Evolutionary conservation across 192 early-diverging fungal genomes (phyloP).

Genomic region (Coemansia erecta): DNA sequence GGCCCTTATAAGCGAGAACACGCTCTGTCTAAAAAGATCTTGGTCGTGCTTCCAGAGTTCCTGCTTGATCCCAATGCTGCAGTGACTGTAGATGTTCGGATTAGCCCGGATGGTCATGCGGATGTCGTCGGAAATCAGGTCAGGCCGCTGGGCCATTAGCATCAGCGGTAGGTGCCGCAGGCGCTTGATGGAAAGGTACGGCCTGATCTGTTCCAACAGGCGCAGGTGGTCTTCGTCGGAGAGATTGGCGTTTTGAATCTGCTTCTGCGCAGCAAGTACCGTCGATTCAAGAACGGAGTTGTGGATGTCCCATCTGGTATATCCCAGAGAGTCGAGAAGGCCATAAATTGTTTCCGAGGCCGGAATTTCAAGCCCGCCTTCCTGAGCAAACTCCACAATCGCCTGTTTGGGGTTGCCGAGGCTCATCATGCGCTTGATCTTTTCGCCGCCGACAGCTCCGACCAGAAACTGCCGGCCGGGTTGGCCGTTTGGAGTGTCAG

Average conservation of each 20-base stretch:
- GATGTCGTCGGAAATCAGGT: constrained; percentile 25
- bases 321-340: constrained; percentile 36
- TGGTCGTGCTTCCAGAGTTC: constrained; percentile 33
- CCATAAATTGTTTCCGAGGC: constrained; percentile 34
- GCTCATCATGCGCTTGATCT: constrained; percentile 43
- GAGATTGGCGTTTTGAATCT: constrained; percentile 23
- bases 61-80: constrained; percentile 32
- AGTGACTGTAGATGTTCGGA: constrained; percentile 22
- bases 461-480: constrained; percentile 14
- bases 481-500: not conserved
- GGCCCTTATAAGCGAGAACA: constrained; percentile 25
- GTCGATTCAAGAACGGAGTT: constrained; percentile 22
- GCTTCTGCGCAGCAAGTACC: constrained; percentile 17
- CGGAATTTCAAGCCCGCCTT: constrained; percentile 31
- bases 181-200: constrained; percentile 22
- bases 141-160: constrained; percentile 29
- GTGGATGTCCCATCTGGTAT: constrained; percentile 30
- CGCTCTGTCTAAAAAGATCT: constrained; percentile 25
- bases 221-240: constrained; percentile 22
- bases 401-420: constrained; percentile 28
- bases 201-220: constrained; percentile 19
- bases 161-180: constrained; percentile 40
- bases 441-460: constrained; percentile 25
- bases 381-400: constrained; percentile 22
- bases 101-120: constrained; percentile 16